phyloP scores from a whole-genome alignment of 2,329 filamentous ascomycete genomes.

The Teratosphaeria gauchensis region DNA sequence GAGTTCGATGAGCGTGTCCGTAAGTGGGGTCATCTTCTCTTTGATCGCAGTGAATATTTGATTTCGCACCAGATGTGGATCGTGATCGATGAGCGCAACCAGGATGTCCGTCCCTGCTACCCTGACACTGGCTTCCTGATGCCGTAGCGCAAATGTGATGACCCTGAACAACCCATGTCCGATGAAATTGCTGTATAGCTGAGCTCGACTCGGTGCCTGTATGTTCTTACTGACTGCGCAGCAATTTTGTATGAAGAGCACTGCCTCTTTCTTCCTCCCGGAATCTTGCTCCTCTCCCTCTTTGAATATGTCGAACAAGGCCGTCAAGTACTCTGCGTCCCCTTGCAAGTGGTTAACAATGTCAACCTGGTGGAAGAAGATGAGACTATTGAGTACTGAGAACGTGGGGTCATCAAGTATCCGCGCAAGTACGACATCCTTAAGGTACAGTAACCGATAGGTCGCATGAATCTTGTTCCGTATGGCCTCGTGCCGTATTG shows the following conservation, averaged over 20 bases:
- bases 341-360: slow-evolving; percentile 90
- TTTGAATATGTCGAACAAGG: slow-evolving; percentile 79
- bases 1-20: slow-evolving; percentile 85
- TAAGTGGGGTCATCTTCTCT: slow-evolving; percentile 75
- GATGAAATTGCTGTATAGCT: slow-evolving; percentile 83
- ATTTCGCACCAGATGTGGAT: slow-evolving; percentile 84
- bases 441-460: slow-evolving; percentile 90
- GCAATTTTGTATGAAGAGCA: slow-evolving; percentile 94
- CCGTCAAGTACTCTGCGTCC: slow-evolving; percentile 67
- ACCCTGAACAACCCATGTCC: slow-evolving; percentile 77
- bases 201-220: slow-evolving; percentile 69
- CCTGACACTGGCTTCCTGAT: slow-evolving; percentile 72
- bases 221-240: slow-evolving; percentile 90
- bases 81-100: slow-evolving; percentile 89
- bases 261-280: slow-evolving; percentile 60
- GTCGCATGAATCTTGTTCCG: slow-evolving; percentile 91
- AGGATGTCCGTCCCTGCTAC: slow-evolving; percentile 91
- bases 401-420: slow-evolving; percentile 98
- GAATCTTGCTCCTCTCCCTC: slow-evolving; percentile 42
- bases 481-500: slow-evolving; percentile 72
- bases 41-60: slow-evolving; percentile 88
- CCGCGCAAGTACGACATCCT: slow-evolving; percentile 92
- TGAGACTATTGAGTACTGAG: slow-evolving; percentile 91
- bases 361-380: slow-evolving; percentile 98
- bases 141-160: slow-evolving; percentile 82